Evolutionary conservation across 176 grass and related monocot species (phyloP).

Genomic region (Bothriochloa decipiens): DNA sequence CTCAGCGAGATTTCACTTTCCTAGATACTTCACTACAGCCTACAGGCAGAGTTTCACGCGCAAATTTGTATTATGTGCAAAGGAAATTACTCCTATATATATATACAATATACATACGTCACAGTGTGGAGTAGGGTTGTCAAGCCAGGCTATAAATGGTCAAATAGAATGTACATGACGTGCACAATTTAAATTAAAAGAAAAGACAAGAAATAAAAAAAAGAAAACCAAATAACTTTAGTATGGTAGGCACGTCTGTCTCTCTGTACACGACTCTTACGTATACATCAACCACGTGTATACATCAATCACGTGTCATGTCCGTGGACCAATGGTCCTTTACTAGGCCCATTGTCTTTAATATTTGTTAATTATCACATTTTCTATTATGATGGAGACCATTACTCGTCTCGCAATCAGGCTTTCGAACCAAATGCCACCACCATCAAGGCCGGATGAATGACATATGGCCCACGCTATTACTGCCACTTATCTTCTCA

Average conservation of each 20-base stretch:
- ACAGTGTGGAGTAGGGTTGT: neutral
- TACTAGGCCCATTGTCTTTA: slow-evolving; percentile 33
- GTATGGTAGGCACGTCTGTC: neutral
- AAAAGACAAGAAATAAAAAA: neutral
- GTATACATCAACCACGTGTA: neutral
- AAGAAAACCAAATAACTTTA: neutral
- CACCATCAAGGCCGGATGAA: neutral
- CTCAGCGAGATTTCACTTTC: neutral
- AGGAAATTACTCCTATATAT: neutral
- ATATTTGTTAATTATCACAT: neutral
- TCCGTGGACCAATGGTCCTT: slow-evolving; percentile 24
- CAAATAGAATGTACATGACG: slow-evolving; percentile 18
- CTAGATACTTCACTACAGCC: neutral
- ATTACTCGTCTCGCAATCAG: neutral
- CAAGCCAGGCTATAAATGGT: neutral
- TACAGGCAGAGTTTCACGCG: neutral
- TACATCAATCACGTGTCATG: slow-evolving; percentile 17
- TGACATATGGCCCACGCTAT: neutral
- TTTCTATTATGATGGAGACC: neutral
- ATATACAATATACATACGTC: neutral
- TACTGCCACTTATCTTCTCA: neutral
- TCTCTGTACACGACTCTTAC: neutral
- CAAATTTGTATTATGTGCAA: neutral
- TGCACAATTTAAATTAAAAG: neutral
- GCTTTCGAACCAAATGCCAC: neutral